Conservation (phyloP, 1,284 basidiomycete species). For the Xerocomus alliaceus region DNA sequence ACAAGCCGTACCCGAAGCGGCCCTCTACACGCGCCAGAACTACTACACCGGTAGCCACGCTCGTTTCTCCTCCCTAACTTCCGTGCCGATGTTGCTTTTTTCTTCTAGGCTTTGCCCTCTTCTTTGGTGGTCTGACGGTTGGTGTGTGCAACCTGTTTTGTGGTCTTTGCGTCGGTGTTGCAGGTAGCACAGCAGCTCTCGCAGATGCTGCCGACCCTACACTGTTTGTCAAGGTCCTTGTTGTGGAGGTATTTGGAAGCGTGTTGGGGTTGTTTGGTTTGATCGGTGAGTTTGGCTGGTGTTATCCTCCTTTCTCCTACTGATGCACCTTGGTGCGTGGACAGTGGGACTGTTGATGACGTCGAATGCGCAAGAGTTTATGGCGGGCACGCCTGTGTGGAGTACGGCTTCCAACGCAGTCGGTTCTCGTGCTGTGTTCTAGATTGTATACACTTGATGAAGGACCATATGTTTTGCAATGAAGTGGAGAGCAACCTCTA, state of each 20-base stretch:
- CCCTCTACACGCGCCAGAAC: constrained; percentile 81
- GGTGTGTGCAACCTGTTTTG: constrained; percentile 93
- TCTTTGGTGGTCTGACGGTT: constrained; percentile 94
- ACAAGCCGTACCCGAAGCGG: constrained; percentile 59
- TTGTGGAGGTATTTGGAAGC: constrained; percentile 94
- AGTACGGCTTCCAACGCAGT: constrained; percentile 24
- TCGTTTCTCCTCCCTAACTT: background rate
- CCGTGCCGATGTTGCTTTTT: background rate
- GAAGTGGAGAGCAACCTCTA: no score
- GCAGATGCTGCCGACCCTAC: constrained; percentile 92
- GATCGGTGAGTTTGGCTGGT: constrained; percentile 69
- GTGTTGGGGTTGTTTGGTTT: constrained; percentile 91
- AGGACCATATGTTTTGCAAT: background rate
- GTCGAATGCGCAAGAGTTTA: constrained; percentile 62
- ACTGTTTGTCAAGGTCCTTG: constrained; percentile 92
- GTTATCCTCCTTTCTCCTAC: background rate
- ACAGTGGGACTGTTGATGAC: constrained; percentile 75
- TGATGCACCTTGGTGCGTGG: constrained; percentile 5
- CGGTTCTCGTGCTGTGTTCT: constrained; percentile 34
- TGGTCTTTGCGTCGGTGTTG: constrained; percentile 77
- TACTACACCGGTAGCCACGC: constrained; percentile 83
- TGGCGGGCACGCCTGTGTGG: constrained; percentile 42
- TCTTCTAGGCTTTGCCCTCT: constrained; percentile 80
- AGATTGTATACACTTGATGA: constrained; percentile 5
- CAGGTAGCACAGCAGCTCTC: constrained; percentile 90